A percentile compares a stretch with the other conserved stretches of the same genome.
These are phyloP conservation scores for Physcomitrium patens DNA, from an alignment of 225 moss, liverwort and hornwort genomes.

Conservation along the genomic window DNA sequence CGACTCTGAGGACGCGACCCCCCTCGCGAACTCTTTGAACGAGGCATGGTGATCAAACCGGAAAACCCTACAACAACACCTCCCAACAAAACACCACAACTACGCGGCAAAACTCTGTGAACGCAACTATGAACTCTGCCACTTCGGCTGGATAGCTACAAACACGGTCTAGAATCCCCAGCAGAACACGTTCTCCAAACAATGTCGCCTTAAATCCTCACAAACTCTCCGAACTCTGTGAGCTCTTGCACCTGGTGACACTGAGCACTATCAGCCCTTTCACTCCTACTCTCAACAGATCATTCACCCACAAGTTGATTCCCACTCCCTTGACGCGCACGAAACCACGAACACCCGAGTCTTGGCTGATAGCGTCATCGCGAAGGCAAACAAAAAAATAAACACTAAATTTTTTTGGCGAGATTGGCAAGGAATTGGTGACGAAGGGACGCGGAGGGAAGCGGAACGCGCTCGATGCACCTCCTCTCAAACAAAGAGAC, in stretches of 20 bases:
- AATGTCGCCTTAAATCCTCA: neutral
- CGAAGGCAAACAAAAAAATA: slow-evolving; percentile 19
- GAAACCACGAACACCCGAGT: no score
- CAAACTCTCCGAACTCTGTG: neutral
- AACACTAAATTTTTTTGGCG: no score
- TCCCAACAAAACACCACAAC: neutral
- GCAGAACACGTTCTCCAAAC: neutral
- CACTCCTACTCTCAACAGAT: no score
- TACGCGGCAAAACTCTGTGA: neutral
- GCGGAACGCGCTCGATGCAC: neutral
- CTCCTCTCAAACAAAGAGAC: neutral
- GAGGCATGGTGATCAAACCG: neutral
- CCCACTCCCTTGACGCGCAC: no score
- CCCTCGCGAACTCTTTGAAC: slow-evolving; percentile 15
- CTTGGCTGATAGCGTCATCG: slow-evolving; percentile 16
- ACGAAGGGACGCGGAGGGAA: neutral
- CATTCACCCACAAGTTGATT: no score
- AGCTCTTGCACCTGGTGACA: no score
- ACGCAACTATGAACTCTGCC: neutral
- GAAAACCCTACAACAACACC: slow-evolving; percentile 3
- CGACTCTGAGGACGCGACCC: slow-evolving; percentile 28
- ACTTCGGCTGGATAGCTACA: neutral
- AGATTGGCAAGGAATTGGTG: neutral
- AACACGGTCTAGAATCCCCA: neutral
- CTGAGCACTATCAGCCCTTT: no score